Percentiles rank a stretch among this genome's conserved stretches.
Conservation (phyloP, 495 filamentous ascomycete species). For the Annulohypoxylon bovei region DNA sequence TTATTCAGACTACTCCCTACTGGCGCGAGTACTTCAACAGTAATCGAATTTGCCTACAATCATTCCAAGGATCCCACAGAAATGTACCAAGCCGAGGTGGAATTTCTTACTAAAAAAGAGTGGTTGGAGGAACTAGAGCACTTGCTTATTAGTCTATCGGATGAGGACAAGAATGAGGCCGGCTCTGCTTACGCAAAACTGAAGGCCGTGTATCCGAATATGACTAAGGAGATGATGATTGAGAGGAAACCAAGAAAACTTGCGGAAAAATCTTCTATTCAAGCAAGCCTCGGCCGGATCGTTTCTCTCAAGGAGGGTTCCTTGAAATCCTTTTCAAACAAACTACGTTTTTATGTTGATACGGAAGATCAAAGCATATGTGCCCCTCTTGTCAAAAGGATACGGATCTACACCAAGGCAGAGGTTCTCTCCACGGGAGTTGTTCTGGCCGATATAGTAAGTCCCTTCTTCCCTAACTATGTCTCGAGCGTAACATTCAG, state of each 20-base stretch:
- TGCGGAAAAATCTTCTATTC: constrained; percentile 52
- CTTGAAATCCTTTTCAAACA: constrained; percentile 37
- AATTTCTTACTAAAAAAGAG: constrained; percentile 67
- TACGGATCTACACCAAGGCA: constrained; percentile 68
- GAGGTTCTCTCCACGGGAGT: constrained; percentile 67
- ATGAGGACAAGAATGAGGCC: constrained; percentile 62
- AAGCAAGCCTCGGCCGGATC: constrained; percentile 59
- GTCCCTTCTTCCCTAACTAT: constrained; percentile 17
- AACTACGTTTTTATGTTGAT: constrained; percentile 47
- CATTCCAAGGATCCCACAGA: constrained; percentile 51
- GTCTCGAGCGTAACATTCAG: too few species aligned
- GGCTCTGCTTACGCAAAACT: constrained; percentile 72
- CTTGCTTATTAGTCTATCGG: constrained; percentile 65
- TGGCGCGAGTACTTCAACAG: constrained; percentile 70
- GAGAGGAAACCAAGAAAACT: constrained; percentile 52
- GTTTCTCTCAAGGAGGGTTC: constrained; percentile 51
- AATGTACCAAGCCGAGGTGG: constrained; percentile 69
- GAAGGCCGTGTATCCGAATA: constrained; percentile 69
- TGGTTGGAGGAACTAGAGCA: constrained; percentile 65
- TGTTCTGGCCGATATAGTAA: constrained; percentile 70
- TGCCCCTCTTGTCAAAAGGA: constrained; percentile 75
- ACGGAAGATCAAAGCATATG: constrained; percentile 50
- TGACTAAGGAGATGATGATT: constrained; percentile 60
- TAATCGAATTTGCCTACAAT: constrained; percentile 74
- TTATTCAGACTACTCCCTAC: constrained; percentile 47